These are phyloP conservation scores for Boeremia lycopersici DNA, from an alignment of 2,329 filamentous ascomycete species.

Conservation along the genomic window DNA sequence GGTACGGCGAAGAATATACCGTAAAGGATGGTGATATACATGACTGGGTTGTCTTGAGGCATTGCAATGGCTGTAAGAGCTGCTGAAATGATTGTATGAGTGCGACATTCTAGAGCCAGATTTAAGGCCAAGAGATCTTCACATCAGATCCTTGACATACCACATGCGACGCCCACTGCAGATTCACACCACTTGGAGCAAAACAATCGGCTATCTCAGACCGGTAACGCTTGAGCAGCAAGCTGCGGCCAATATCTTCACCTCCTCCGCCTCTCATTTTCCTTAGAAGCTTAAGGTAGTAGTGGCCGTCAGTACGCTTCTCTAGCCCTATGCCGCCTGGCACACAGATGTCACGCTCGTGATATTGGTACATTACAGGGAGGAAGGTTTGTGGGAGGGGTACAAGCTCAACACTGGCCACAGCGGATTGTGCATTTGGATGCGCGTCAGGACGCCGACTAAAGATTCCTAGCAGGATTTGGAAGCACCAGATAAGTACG, in stretches of 20 bases:
- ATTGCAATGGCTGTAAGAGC: too few relatives aligned
- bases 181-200: not conserved
- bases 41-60: not conserved
- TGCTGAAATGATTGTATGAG: not conserved
- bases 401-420: not conserved
- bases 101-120: not conserved
- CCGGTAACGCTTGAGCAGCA: not conserved
- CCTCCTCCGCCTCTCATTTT: not conserved
- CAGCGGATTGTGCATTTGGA: too few relatives aligned
- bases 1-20: not conserved
- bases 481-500: not conserved
- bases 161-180: not conserved
- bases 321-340: not conserved
- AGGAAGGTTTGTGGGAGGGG: not conserved
- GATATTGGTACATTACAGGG: not conserved
- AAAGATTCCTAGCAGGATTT: not conserved
- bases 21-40: not conserved
- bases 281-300: not conserved
- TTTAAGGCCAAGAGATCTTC: not conserved
- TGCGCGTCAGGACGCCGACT: not conserved
- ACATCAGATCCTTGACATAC: not conserved
- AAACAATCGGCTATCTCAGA: not conserved
- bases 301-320: conserved; percentile 2
- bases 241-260: not conserved
- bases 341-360: not conserved